phyloP scores from a whole-genome alignment of 306 rosid genomes.

The Malus sieversii region DNA sequence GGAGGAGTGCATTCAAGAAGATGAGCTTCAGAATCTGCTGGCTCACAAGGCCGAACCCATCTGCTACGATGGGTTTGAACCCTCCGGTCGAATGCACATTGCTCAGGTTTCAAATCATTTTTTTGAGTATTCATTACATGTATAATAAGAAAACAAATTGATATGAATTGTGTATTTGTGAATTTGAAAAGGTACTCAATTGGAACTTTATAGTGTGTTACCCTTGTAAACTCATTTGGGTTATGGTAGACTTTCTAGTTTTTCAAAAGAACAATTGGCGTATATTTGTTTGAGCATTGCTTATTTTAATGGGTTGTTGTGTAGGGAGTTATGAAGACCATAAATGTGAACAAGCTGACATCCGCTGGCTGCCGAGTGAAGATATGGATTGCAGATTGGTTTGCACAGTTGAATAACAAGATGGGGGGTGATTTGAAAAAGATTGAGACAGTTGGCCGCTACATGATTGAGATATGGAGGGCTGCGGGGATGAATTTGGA shows the following conservation, averaged over 20 bases:
- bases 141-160: background rate
- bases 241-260: background rate
- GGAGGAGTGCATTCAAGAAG: constrained; percentile 85
- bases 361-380: constrained; percentile 71
- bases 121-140: background rate
- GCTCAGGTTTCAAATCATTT: constrained; percentile 52
- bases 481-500: constrained; percentile 79
- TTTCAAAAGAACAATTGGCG: background rate
- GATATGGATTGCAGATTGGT: constrained; percentile 94
- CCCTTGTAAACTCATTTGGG: background rate
- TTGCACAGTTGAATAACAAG: constrained; percentile 75
- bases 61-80: constrained; percentile 89
- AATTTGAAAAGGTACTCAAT: background rate
- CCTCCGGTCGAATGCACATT: constrained; percentile 93
- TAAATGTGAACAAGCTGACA: constrained; percentile 74
- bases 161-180: background rate
- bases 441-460: constrained; percentile 58
- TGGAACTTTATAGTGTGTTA: background rate
- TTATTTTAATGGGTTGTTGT: background rate
- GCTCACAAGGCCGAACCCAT: constrained; percentile 59
- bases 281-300: background rate
- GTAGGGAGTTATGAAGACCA: constrained; percentile 75
- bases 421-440: constrained; percentile 86
- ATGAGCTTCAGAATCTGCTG: constrained; percentile 63
- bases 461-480: constrained; percentile 78